Base-by-base conservation (phyloP, 2,329 filamentous ascomycete species). In the Xylaria sp. region DNA sequence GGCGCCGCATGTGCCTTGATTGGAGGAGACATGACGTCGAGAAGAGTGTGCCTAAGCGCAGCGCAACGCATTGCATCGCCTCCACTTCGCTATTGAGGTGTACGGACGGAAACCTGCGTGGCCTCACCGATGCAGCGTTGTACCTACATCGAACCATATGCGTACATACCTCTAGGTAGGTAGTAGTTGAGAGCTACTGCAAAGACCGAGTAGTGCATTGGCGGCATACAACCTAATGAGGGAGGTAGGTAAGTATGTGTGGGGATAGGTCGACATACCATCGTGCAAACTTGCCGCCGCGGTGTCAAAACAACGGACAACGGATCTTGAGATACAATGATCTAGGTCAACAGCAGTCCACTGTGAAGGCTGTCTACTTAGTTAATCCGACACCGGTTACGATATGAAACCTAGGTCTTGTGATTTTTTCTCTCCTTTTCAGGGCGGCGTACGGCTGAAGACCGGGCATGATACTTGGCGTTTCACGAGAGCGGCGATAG, bases 11-110 rank as follows among this genome's bases (percentile, higher is more conserved):
- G 27, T 32, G 14, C 21, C 51, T 48, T 47, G 47, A 54, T 34
- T 58, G n/a, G 64, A 50, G 51, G 19, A 48, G 19, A 56, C 24
- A 14, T 50, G 55, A 19, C 17, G 30, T 42, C 39, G 39, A 60
- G n/a, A 39, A 39, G 45, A 50, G 45, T 12, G 51, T 51, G 45
- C 42, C 45, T 7, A 36, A 42, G 39, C 39, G 19, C 19, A 50
- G 7, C 53, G 36, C 42, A 21, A 14, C 36, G 34, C 47, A 51
- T 21, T 59, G 39, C 60, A 53, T 27, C n/a, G 30, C 32, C 59
- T 63, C 54, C 48, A 42, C 56, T 8, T 42, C 30, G 65, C 60
- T 27, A 53, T 55, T 30, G 45, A 68, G 56, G 57, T 34, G 45
- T 61, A 34, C 55, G 50, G 48, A 30, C 53, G 47, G 32, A 53